phyloP scores from a whole-genome alignment of 371 early-diverging fungal species.

The Zopfochytrium polystomum region DNA sequence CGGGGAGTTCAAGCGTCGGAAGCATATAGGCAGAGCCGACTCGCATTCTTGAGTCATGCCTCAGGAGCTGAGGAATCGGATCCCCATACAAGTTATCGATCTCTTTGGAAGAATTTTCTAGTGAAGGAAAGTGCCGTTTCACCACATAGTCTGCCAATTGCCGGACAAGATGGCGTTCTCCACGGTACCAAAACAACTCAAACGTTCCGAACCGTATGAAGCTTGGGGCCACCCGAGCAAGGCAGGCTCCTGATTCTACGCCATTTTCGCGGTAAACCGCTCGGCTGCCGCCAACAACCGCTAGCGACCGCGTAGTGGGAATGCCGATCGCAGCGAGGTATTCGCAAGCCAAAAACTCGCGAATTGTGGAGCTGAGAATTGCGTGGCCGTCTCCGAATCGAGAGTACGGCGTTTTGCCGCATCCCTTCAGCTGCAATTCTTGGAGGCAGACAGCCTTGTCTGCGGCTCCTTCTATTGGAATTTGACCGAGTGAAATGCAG shows the following conservation, averaged over 20 bases:
- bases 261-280: slow-evolving; percentile 66
- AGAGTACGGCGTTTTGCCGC: slow-evolving; percentile 84
- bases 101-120: too few species aligned
- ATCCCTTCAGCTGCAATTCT: slow-evolving; percentile 82
- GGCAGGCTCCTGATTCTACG: slow-evolving; percentile 71
- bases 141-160: slow-evolving; percentile 72
- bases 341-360: slow-evolving; percentile 85
- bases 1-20: too few species aligned
- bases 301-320: slow-evolving; percentile 76
- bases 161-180: slow-evolving; percentile 44
- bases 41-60: too few species aligned
- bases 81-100: too few species aligned
- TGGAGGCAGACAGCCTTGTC: slow-evolving; percentile 37
- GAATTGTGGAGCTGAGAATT: slow-evolving; percentile 57
- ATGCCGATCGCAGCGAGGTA: slow-evolving; percentile 70
- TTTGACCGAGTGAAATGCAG: slow-evolving; percentile 72
- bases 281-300: slow-evolving; percentile 61
- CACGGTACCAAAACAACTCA: slow-evolving; percentile 72
- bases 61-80: not conserved
- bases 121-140: slow-evolving; percentile 31
- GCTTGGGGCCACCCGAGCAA: slow-evolving; percentile 71
- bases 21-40: too few species aligned
- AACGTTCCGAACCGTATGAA: slow-evolving; percentile 91
- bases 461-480: slow-evolving; percentile 19
- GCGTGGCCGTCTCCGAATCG: slow-evolving; percentile 87